Conservation (phyloP, 2,329 filamentous ascomycete genomes). For the Aspergillus phoenicis region DNA sequence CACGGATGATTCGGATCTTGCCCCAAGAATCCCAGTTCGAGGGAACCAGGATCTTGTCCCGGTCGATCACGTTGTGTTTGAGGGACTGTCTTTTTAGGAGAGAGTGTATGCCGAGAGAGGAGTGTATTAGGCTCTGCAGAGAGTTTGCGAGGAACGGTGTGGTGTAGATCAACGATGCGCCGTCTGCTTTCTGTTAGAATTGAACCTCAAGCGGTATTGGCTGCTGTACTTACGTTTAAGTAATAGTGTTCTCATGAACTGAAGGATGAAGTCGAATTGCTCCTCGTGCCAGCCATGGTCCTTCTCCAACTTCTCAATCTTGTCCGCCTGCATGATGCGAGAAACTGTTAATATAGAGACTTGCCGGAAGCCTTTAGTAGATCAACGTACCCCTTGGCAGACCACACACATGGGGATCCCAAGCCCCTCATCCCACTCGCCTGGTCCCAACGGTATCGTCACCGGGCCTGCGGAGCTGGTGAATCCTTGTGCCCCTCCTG, state of each 20-base stretch:
- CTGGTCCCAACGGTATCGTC: constrained; percentile 76
- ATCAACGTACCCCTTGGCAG: constrained; percentile 78
- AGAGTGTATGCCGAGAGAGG: constrained; percentile 82
- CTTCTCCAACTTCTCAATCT: constrained; percentile 86
- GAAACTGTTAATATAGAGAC: constrained; percentile 21
- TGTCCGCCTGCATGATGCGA: constrained; percentile 64
- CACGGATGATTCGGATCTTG: constrained; percentile 88
- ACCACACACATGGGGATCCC: constrained; percentile 88
- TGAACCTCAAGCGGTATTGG: background rate
- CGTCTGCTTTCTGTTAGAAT: constrained; percentile 57
- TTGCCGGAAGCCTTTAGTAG: background rate
- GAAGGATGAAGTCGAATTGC: constrained; percentile 92
- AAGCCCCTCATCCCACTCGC: constrained; percentile 89
- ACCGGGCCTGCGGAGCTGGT: constrained; percentile 66
- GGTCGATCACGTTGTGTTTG: constrained; percentile 88
- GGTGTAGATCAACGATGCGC: constrained; percentile 82
- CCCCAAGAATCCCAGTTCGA: constrained; percentile 99
- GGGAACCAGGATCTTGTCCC: constrained; percentile 91
- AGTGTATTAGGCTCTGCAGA: constrained; percentile 78
- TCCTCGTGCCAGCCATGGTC: constrained; percentile 93
- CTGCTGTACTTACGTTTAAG: constrained; percentile 70
- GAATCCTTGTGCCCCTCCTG: constrained; percentile 57
- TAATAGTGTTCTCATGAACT: constrained; percentile 86
- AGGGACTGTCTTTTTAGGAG: constrained; percentile 75
- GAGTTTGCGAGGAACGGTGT: constrained; percentile 75